phyloP scores from a whole-genome alignment of 768 basidiomycete species.

The Stropharia rugosoannulata region DNA sequence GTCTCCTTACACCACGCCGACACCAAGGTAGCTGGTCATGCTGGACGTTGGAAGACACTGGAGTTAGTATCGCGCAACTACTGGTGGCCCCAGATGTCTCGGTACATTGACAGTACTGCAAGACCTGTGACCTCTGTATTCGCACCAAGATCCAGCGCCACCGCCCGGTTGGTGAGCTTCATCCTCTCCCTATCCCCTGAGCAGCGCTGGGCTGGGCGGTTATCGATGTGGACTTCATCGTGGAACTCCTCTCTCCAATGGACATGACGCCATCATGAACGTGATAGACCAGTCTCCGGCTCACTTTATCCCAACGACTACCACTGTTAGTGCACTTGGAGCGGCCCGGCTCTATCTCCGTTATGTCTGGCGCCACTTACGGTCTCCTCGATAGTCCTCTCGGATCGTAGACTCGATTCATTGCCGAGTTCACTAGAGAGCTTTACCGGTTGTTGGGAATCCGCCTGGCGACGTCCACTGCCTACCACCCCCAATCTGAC shows the following conservation, averaged over 20 bases:
- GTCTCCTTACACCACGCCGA: too few species aligned
- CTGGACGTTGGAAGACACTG: constrained; percentile 30
- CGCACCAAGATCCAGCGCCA: too few species aligned
- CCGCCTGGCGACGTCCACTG: too few species aligned
- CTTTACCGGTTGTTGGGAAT: too few species aligned
- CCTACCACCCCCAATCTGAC: too few species aligned
- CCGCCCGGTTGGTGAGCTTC: constrained; percentile 17
- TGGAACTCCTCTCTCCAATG: constrained; percentile 16
- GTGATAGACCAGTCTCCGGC: constrained; percentile 18
- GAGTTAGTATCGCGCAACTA: too few species aligned
- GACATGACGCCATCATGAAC: constrained; percentile 32
- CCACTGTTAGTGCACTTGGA: too few species aligned
- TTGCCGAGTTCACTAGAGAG: constrained; percentile 16
- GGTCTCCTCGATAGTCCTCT: constrained; percentile 12
- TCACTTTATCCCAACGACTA: constrained; percentile 16
- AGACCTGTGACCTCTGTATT: too few species aligned
- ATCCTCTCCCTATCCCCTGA: constrained; percentile 15
- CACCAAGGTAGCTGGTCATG: constrained; percentile 33
- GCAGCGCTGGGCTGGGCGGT: constrained; percentile 27
- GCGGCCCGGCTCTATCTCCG: too few species aligned
- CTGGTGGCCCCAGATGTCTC: too few species aligned
- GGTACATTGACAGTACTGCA: too few species aligned
- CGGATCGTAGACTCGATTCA: constrained; percentile 21
- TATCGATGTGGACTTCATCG: constrained; percentile 30
- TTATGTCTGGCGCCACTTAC: constrained; percentile 15